Evolutionary conservation across 2,329 filamentous ascomycete genomes (phyloP).

Genomic region (Ascosphaera pollenicola): DNA sequence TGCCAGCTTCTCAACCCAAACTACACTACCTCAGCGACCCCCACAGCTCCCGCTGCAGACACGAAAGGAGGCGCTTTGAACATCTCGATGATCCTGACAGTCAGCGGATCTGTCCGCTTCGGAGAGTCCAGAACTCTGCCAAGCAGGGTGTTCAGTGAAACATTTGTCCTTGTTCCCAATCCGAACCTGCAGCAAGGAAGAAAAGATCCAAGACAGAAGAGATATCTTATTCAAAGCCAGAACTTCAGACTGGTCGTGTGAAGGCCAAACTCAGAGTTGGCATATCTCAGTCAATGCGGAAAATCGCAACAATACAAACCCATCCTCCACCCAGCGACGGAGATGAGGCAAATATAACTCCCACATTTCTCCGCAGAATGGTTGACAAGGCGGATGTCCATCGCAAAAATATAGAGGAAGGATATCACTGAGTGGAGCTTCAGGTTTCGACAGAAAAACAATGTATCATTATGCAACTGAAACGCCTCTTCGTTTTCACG

Average conservation of each 20-base stretch:
- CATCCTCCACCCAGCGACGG: no score
- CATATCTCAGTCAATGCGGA: no score
- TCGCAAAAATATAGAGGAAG: no score
- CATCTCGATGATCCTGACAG: slow-evolving; percentile 49
- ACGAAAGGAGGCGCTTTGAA: slow-evolving; percentile 25
- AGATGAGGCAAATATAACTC: no score
- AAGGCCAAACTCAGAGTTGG: slow-evolving; percentile 6
- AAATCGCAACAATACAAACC: no score
- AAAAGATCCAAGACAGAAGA: slow-evolving; percentile 31
- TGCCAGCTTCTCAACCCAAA: slow-evolving; percentile 55
- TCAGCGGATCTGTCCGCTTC: slow-evolving; percentile 51
- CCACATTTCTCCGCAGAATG: no score
- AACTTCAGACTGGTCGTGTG: slow-evolving; percentile 38
- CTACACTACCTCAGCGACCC: slow-evolving; percentile 30
- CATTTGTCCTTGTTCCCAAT: slow-evolving; percentile 60
- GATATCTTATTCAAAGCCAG: slow-evolving; percentile 49
- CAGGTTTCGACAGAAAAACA: neutral
- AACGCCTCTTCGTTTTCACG: no score
- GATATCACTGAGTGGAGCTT: no score
- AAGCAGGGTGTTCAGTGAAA: slow-evolving; percentile 55
- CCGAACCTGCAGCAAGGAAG: slow-evolving; percentile 25
- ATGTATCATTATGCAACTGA: neutral
- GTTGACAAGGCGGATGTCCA: no score
- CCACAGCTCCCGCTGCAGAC: slow-evolving; percentile 5
- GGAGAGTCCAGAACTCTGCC: slow-evolving; percentile 34